Evolutionary conservation across 2,329 filamentous ascomycete genomes (phyloP).

Genomic region (Akanthomyces dipterigenus): DNA sequence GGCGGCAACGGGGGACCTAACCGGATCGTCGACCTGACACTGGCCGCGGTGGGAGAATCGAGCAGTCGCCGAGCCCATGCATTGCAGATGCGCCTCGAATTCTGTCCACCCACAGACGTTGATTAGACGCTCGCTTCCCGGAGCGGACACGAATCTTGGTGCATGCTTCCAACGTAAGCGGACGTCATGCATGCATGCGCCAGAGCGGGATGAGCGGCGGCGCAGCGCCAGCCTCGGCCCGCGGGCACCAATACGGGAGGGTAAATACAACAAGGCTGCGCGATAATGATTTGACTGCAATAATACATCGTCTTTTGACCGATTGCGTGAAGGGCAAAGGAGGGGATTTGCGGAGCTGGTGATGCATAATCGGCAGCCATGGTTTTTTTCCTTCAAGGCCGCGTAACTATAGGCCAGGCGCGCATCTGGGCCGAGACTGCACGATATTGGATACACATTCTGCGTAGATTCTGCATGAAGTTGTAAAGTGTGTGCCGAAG

Average conservation of each 20-base stretch:
- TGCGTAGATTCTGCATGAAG: background rate
- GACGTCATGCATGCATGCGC: background rate
- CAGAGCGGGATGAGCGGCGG: background rate
- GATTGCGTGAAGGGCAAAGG: too few species aligned
- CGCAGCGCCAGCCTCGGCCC: background rate
- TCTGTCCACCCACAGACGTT: background rate
- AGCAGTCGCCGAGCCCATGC: background rate
- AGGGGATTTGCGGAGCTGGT: too few species aligned
- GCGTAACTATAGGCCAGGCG: too few species aligned
- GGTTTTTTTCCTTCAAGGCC: too few species aligned
- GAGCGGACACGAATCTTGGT: background rate
- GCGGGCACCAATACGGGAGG: background rate
- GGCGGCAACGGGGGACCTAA: too few species aligned
- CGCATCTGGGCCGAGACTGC: too few species aligned
- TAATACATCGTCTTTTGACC: too few species aligned
- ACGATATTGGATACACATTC: too few species aligned
- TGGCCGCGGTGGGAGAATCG: too few species aligned
- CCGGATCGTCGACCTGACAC: too few species aligned
- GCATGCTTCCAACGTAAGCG: conserved; percentile 1
- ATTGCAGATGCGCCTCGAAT: background rate
- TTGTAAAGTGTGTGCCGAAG: background rate
- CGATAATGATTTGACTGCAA: too few species aligned
- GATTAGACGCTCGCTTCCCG: background rate
- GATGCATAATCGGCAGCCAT: too few species aligned
- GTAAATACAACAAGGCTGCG: background rate